phyloP scores from a whole-genome alignment of 202 grass and related monocot genomes.

The Digitaria exilis region DNA sequence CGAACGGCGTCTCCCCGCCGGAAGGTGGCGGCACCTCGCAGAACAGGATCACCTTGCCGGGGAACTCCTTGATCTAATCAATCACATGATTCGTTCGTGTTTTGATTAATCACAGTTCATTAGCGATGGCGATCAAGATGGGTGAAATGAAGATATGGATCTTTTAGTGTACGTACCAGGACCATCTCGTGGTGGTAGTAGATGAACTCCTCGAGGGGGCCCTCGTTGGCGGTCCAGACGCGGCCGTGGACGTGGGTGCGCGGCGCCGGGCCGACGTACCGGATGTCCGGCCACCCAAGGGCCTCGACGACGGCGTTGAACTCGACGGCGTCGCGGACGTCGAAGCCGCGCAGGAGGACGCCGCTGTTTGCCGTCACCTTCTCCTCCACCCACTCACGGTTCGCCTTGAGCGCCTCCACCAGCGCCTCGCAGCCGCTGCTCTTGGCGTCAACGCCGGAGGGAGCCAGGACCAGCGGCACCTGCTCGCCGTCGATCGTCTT shows the following conservation, averaged over 20 bases:
- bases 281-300: constrained; percentile 67
- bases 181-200: constrained; percentile 95
- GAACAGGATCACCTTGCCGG: constrained; percentile 61
- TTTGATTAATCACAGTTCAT: no score
- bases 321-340: constrained; percentile 54
- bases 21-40: constrained; percentile 58
- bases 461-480: constrained; percentile 51
- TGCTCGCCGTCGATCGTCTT: constrained; percentile 63
- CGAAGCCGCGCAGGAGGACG: constrained; percentile 60
- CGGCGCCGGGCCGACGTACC: constrained; percentile 65
- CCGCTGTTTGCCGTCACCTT: constrained; percentile 52
- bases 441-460: not conserved
- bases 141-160: no score
- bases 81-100: no score
- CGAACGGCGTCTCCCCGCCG: constrained; percentile 64
- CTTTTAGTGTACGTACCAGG: no score
- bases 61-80: constrained; percentile 71
- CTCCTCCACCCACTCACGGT: constrained; percentile 57
- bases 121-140: not conserved
- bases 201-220: constrained; percentile 73
- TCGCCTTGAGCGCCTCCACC: constrained; percentile 40
- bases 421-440: constrained; percentile 27
- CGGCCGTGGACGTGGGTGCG: constrained; percentile 73
- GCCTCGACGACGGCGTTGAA: constrained; percentile 69
- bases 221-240: constrained; percentile 68